Base-by-base conservation (phyloP, 2,329 filamentous ascomycete species). In the Xylariaceae sp. region DNA sequence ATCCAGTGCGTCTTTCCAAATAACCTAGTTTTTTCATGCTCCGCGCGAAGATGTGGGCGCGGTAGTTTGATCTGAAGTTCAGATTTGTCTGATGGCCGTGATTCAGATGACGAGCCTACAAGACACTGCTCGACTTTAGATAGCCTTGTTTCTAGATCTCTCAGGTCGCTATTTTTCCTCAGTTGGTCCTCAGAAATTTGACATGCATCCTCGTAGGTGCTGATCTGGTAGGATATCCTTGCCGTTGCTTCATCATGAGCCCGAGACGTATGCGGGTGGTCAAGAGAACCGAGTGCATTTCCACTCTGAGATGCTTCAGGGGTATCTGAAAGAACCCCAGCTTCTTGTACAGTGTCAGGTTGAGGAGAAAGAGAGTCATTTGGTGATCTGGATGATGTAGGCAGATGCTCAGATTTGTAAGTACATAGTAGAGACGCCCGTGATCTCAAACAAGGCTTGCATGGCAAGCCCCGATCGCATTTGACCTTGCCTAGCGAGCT, bases 1-100 rank as follows among this genome's bases (percentile, higher is more conserved):
- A 62, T 47, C 65, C 65, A 67, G 40, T 67, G 65, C 5, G 49
- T 49, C 39, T 63, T 60, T 17, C 65, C 65, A 33, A 67, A 67
- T 11, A 66, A 21, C 34, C 64, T 45, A 2, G 65, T 67, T 26
- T 67, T 67, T 26, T 61, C 63, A 21, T 50, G 34, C 31, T 63
- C 63, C 21, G 53, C 46, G 2, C 63, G 61, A 16, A 65, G 57
- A 54, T 64, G 48, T 14, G 63, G 63, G n/a, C 53, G 54, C 26
- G 63, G 63, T 4, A 61, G 28, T 24, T 40, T 50, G 21, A 65
- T 50, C 17, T 37, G 45, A 23, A 61, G 29, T 9, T 51, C 60
- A 14, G 39, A 43, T 23, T 46, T 53, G 19, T 51, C 28, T 6
- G 14, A 21, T 28, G 31, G 14, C 37, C n/a, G 17, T 36, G 45